These are phyloP conservation scores for Syncephalastrum monosporum DNA, from an alignment of 371 early-diverging fungal species.

Conservation along the genomic window DNA sequence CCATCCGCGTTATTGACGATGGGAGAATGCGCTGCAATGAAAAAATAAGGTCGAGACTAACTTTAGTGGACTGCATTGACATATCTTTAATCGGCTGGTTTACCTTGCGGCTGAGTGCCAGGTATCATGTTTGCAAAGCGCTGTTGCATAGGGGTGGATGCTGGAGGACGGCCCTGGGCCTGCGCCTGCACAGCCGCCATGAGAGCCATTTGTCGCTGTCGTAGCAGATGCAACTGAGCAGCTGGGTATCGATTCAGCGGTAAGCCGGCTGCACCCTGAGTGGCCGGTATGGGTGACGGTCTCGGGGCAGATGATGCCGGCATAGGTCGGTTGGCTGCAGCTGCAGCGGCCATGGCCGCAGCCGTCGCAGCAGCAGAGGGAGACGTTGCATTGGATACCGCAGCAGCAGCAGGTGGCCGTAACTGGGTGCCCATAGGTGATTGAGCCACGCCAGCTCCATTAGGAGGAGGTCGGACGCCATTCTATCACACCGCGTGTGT, in stretches of 20 bases:
- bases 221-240: conserved; percentile 47
- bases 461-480: conserved; percentile 2
- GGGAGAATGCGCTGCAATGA: conserved; percentile 5
- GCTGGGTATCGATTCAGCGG: conserved; percentile 39
- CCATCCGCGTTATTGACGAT: conserved; percentile 1
- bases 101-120: conserved; percentile 5
- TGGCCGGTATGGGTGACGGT: conserved; percentile 26
- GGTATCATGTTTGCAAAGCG: conserved; percentile 27
- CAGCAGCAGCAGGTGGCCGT: conserved; percentile 24
- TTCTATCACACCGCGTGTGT: conserved; percentile 11
- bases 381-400: conserved; percentile 13
- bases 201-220: conserved; percentile 44
- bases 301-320: conserved; percentile 10
- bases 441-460: conserved; percentile 9
- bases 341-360: conserved; percentile 31
- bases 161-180: conserved; percentile 20
- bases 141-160: conserved; percentile 24
- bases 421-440: conserved; percentile 23
- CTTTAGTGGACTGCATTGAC: conserved; percentile 3
- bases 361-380: conserved; percentile 22
- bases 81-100: background rate
- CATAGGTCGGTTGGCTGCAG: conserved; percentile 20
- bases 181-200: conserved; percentile 29
- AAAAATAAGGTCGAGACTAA: background rate
- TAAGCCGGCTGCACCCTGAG: conserved; percentile 10